Conservation (phyloP, 2,329 filamentous ascomycete species). For the Colletotrichum liriopes region DNA sequence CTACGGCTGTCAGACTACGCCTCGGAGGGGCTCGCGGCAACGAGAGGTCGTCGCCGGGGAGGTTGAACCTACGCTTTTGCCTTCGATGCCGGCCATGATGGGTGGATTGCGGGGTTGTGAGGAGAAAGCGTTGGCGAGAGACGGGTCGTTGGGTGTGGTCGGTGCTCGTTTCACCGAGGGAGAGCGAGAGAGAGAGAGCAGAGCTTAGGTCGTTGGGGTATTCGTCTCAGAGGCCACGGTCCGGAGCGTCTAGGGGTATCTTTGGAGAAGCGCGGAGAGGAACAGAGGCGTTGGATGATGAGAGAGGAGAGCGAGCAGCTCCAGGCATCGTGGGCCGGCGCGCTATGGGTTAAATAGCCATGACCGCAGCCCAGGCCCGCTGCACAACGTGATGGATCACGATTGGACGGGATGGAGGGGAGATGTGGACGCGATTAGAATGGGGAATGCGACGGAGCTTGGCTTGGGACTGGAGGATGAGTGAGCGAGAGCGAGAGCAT, state of each 20-base stretch:
- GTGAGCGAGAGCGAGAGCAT: slow-evolving; percentile 4
- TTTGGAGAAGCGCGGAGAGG: neutral
- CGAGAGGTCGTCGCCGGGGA: neutral
- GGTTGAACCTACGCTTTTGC: slow-evolving; percentile 40
- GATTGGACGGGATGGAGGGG: slow-evolving; percentile 31
- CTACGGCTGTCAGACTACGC: slow-evolving; percentile 57
- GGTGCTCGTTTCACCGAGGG: slow-evolving; percentile 20
- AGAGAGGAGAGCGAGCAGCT: slow-evolving; percentile 2
- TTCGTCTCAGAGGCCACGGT: slow-evolving; percentile 6
- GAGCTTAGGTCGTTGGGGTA: neutral
- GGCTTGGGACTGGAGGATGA: slow-evolving; percentile 6
- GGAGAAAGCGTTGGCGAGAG: neutral
- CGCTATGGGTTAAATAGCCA: slow-evolving; percentile 36
- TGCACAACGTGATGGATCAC: slow-evolving; percentile 11
- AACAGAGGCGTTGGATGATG: neutral
- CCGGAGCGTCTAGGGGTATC: slow-evolving; percentile 17
- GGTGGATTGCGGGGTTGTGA: slow-evolving; percentile 7
- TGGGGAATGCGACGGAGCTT: slow-evolving; percentile 12
- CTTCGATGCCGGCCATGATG: slow-evolving; percentile 42
- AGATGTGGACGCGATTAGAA: slow-evolving; percentile 17
- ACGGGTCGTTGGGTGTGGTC: slow-evolving; percentile 5
- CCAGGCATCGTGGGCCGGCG: slow-evolving; percentile 16
- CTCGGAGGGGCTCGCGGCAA: neutral
- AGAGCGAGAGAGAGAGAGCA: neutral
- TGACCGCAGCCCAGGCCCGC: slow-evolving; percentile 16